Base-by-base conservation (phyloP, 768 basidiomycete genomes). In the Gloeopeniophorella convolvens region DNA sequence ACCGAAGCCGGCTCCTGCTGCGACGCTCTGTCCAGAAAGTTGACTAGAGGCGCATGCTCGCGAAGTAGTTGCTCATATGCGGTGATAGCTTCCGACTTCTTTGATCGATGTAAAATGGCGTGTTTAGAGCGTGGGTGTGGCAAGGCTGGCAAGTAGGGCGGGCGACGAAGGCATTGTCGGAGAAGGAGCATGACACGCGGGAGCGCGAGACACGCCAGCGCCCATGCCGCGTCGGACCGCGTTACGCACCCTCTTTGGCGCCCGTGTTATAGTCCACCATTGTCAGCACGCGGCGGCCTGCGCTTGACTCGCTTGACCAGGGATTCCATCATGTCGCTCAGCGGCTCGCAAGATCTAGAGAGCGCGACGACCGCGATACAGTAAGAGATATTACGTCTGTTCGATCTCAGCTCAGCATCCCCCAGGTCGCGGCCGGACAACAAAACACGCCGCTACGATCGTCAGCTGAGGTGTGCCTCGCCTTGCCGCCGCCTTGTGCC, bases 371-470 rank as follows among this genome's bases (percentile, higher is more conserved):
- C 72, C 7, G 62, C 67, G 10, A 57, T 68, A 40, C 65, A 66
- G 72, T 74, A 57, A 55, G 69, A 58, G 15, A 24, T 1, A 8
- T 18, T 4, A 15, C 32, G 16, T 13, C 12, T 10, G 4, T 48
- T 18, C 24, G 16, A 36, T 39, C 40, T n/a, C 31, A 30, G 44
- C 24, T 60, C 54, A 43, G 54, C 35, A 15, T 21, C 42, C 41
- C 37, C 40, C 52, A 81, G 81, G 50, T 71, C 74, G 45, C 78
- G 78, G 49, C 92, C 91, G 34, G 92, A 96, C 67, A 79, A 70
- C 57, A 96, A 95, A 67, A 84, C 90, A 2, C 78, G 92, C 39
- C 79, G 90, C 39, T 99, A 98, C 63, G 95, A 99, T 68, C 83
- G 95, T 48, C 95, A 99, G 68, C 78, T 98, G 30, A 77, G 94